Percentiles rank a stretch among this genome's conserved stretches.
Conservation (phyloP, 2,329 filamentous ascomycete species). For the Chaetothyriales sp. region DNA sequence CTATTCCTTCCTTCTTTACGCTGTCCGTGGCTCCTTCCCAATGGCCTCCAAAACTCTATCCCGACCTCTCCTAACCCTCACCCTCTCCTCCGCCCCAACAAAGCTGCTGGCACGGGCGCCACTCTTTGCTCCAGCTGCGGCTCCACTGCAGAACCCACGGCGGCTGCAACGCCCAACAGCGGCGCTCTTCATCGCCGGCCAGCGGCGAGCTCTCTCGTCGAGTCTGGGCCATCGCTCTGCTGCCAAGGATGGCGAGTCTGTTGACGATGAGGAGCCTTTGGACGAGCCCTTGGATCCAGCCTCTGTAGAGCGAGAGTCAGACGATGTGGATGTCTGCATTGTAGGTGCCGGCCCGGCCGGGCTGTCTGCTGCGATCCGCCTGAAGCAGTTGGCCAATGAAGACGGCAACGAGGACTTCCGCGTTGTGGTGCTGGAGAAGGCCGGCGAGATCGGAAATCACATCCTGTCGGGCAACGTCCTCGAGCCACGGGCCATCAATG, state of each 20-base stretch:
- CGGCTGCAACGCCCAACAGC: slow-evolving; percentile 3
- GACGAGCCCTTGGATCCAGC: slow-evolving; percentile 52
- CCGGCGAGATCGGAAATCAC: slow-evolving; percentile 85
- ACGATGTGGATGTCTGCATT: slow-evolving; percentile 93
- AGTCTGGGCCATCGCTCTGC: slow-evolving; percentile 29
- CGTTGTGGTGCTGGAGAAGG: slow-evolving; percentile 85
- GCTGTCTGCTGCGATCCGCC: slow-evolving; percentile 27
- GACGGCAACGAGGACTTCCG: slow-evolving; percentile 92
- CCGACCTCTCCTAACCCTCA: slow-evolving; percentile 30
- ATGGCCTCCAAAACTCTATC: slow-evolving; percentile 31
- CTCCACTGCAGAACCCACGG: slow-evolving; percentile 6
- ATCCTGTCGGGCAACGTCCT: slow-evolving; percentile 94
- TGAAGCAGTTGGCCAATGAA: slow-evolving; percentile 66
- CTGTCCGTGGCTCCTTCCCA: slow-evolving; percentile 1
- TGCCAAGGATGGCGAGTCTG: slow-evolving; percentile 18
- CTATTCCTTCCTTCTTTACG: neutral
- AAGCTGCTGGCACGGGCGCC: slow-evolving; percentile 18
- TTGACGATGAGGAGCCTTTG: slow-evolving; percentile 3
- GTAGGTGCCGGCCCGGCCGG: slow-evolving; percentile 51
- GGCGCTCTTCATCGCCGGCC: slow-evolving; percentile 18
- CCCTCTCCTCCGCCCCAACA: slow-evolving; percentile 21
- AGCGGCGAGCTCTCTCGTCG: slow-evolving; percentile 33
- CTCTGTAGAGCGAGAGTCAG: slow-evolving; percentile 69
- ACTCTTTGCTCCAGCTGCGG: slow-evolving; percentile 3
- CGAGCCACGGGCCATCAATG: slow-evolving; percentile 73